phyloP scores from a whole-genome alignment of 2,329 filamentous ascomycete genomes.

The Aspergillus felis region DNA sequence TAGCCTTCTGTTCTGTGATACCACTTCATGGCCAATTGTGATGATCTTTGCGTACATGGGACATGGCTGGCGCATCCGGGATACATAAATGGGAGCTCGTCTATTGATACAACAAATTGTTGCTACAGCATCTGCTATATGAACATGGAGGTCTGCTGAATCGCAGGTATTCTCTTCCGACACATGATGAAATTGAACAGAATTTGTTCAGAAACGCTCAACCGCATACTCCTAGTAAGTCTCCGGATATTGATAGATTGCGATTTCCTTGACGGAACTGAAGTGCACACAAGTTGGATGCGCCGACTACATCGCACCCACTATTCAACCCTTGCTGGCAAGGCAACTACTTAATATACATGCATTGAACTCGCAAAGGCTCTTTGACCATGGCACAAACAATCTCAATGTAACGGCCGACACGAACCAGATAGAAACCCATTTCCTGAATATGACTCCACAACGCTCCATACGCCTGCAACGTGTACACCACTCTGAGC shows the following conservation, averaged over 20 bases:
- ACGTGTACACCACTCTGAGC: slow-evolving; percentile 1
- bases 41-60: slow-evolving; percentile 18
- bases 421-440: background rate
- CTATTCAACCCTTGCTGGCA: background rate
- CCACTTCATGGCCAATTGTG: background rate
- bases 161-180: background rate
- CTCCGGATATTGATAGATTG: background rate
- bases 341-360: slow-evolving; percentile 1
- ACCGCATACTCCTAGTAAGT: background rate
- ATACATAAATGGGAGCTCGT: background rate
- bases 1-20: slow-evolving; percentile 1
- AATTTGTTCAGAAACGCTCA: background rate
- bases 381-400: background rate
- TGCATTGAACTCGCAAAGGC: background rate
- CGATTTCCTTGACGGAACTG: background rate
- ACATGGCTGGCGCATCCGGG: slow-evolving; percentile 17
- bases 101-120: background rate
- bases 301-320: background rate
- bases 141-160: background rate
- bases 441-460: slow-evolving; percentile 9
- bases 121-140: background rate
- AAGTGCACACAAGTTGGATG: background rate
- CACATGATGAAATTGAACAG: background rate
- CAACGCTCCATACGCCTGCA: slow-evolving; percentile 10
- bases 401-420: background rate